A percentile compares a stretch with the other conserved stretches of the same genome.
Conservation (phyloP, 1,284 basidiomycete genomes). For the Sanghuangporus baumii region DNA sequence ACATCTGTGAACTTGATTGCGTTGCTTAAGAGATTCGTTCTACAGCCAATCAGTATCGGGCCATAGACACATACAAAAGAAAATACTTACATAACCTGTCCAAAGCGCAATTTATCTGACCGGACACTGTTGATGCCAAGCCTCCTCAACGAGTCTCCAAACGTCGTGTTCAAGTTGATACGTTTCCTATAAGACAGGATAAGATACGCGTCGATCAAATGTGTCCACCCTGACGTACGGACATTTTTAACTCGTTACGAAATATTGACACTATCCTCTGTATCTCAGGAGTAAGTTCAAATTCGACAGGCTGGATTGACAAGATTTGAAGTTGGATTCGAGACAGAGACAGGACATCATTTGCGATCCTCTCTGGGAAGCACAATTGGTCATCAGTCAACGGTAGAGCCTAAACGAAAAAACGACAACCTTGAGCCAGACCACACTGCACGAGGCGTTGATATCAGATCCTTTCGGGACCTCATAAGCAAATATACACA, state of each 20-base stretch:
- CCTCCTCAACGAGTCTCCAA: constrained; percentile 21
- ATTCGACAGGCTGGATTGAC: constrained; percentile 27
- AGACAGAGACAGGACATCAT: constrained; percentile 36
- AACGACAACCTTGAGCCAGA: constrained; percentile 26
- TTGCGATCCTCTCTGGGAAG: constrained; percentile 31
- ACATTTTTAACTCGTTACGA: constrained; percentile 34
- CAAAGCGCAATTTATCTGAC: constrained; percentile 23
- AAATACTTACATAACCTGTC: constrained; percentile 21
- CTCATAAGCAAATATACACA: background rate
- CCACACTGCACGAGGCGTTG: constrained; percentile 24
- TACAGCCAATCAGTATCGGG: background rate
- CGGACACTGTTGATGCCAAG: constrained; percentile 19
- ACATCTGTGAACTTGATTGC: constrained; percentile 20
- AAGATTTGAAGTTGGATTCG: constrained; percentile 31
- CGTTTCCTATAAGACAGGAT: constrained; percentile 21
- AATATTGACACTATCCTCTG: constrained; percentile 31
- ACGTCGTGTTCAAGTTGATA: constrained; percentile 20
- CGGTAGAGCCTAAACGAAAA: background rate
- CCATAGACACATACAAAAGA: background rate
- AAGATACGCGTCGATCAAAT: background rate
- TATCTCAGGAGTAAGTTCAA: constrained; percentile 27
- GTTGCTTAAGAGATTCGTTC: constrained; percentile 25
- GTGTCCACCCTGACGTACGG: constrained; percentile 7
- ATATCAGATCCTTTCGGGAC: background rate
- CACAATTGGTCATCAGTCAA: background rate